phyloP scores from a whole-genome alignment of 2,329 filamentous ascomycete species.

The Penicillium sp. region DNA sequence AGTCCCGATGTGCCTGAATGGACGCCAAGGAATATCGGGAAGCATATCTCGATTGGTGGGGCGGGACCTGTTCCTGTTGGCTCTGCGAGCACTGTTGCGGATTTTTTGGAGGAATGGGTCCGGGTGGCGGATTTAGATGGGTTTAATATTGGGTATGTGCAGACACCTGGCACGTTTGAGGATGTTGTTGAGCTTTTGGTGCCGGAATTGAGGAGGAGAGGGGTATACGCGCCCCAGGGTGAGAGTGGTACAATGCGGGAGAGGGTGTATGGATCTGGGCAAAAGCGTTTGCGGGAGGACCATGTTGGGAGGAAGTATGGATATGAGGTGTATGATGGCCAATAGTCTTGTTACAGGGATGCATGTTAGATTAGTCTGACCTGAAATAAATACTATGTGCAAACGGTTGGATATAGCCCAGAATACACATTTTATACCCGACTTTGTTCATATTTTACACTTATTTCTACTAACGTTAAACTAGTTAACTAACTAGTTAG shows the following conservation, averaged over 20 bases:
- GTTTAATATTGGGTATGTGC: constrained; percentile 28
- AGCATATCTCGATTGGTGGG: constrained; percentile 20
- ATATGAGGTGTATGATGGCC: constrained; percentile 1
- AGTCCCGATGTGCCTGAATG: constrained; percentile 7
- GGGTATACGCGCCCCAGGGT: constrained; percentile 19
- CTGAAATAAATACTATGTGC: background rate
- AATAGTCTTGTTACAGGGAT: background rate
- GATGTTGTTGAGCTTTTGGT: constrained; percentile 27
- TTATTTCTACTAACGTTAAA: too few relatives aligned
- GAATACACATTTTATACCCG: background rate
- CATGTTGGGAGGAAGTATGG: background rate
- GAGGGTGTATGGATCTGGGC: background rate
- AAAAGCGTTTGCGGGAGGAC: background rate
- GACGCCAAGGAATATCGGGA: constrained; percentile 14
- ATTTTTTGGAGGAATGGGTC: constrained; percentile 30
- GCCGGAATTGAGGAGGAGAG: constrained; percentile 26
- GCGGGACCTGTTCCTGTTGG: constrained; percentile 13
- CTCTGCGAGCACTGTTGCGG: constrained; percentile 24
- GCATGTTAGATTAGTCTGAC: background rate
- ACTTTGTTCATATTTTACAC: background rate
- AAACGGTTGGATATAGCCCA: background rate
- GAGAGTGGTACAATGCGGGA: constrained; percentile 1
- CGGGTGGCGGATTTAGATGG: constrained; percentile 26
- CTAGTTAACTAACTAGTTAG: too few relatives aligned
- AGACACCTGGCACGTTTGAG: constrained; percentile 27